Base-by-base conservation (phyloP, 2,329 filamentous ascomycete genomes). In the Penicillium verrucosum region DNA sequence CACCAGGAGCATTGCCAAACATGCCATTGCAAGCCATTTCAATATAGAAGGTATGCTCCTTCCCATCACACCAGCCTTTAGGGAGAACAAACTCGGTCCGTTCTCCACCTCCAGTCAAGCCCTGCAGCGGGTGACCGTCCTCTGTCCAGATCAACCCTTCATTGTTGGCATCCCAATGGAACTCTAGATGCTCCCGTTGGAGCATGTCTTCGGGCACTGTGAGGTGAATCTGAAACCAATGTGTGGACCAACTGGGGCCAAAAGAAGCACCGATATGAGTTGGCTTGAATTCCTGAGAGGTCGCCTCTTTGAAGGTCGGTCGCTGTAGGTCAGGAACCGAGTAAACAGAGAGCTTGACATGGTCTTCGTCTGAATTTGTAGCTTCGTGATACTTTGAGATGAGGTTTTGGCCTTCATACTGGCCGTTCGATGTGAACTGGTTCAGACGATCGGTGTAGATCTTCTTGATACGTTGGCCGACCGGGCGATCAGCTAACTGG, bases 11-110 rank as follows among this genome's bases (percentile, higher is more conserved):
- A 72, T 96, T 96, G 65, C 94, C 94, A 77, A 97, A 97, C 92
- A 97, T 97, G 74, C 88, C 87, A 73, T 99, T 99, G 77, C 94
- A 97, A 21, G 94, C 94, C 90, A 97, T 96, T 78, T 99, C 94
- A 62, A 99, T 88, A 74, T 97, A 99, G 67, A 99, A 89, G 18
- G 82, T 85, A 73, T 97, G 92, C 68, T 92, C 85, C 71, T 93
- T 86, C 51, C 91, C 92, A 72, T 96, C 90, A 60, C 89, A 84
- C 77, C 89, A 96, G 16, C 80, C 80, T 49, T 90, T 80, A 9
- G 94, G 93, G 43, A 99, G 81, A 58, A 96, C 85, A 92, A 93
- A 99, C 75, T 97, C 92, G 16, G 87, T 83, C 52, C 94, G 84
- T 69, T 99, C 94, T 40, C 90, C 90, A 54, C 89, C 88, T 18